These are phyloP conservation scores for Entelexis sorbosivorans DNA, from an alignment of 1,139 yeast species.

Conservation along the genomic window DNA sequence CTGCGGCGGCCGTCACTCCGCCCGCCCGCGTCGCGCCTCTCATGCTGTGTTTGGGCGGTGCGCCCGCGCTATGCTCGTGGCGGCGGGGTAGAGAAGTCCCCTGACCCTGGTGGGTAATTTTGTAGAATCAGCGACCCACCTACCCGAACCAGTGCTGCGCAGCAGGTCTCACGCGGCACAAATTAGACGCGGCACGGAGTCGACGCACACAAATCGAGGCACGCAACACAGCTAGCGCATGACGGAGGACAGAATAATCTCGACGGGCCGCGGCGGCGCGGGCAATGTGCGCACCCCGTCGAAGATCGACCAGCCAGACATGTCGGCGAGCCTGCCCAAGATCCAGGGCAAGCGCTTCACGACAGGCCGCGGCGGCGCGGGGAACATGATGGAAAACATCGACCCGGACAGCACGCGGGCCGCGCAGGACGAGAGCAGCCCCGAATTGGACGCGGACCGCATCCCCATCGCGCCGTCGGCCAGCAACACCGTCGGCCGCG, in stretches of 20 bases:
- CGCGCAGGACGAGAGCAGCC: slow-evolving; percentile 49
- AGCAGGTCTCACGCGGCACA: background rate
- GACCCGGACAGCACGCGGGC: slow-evolving; percentile 52
- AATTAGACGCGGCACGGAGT: background rate
- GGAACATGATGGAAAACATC: slow-evolving; percentile 58
- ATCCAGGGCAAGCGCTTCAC: slow-evolving; percentile 48
- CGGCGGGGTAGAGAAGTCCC: slow-evolving; percentile 3
- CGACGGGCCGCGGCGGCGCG: slow-evolving; percentile 78
- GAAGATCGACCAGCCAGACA: slow-evolving; percentile 11
- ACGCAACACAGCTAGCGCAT: background rate
- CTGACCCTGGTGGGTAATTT: slow-evolving; percentile 4
- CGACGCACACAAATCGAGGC: background rate
- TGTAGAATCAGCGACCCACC: background rate
- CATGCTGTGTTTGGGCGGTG: background rate
- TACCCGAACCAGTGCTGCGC: background rate
- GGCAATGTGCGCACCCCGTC: slow-evolving; percentile 45
- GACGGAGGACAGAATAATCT: slow-evolving; percentile 22
- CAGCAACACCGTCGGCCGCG: slow-evolving; percentile 32
- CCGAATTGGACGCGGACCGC: slow-evolving; percentile 21
- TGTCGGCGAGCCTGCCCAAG: slow-evolving; percentile 38
- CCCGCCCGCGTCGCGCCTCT: too few species aligned
- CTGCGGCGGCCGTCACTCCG: too few species aligned
- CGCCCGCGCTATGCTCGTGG: background rate
- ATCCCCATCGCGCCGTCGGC: slow-evolving; percentile 24
- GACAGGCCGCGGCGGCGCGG: slow-evolving; percentile 76